Conservation (phyloP, 2,329 filamentous ascomycete genomes). For the Hysterium pulicare region DNA sequence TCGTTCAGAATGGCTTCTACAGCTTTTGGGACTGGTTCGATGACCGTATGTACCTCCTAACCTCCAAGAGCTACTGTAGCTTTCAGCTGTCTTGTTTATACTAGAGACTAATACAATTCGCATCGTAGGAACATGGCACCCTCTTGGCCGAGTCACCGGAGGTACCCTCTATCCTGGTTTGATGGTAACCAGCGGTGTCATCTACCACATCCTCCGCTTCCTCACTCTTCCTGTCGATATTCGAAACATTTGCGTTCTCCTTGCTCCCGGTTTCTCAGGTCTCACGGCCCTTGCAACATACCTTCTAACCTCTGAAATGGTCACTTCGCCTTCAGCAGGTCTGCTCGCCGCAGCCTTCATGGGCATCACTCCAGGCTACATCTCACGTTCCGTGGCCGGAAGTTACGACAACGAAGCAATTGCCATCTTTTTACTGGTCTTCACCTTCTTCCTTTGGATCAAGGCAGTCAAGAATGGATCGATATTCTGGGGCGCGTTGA, state of each 20-base stretch:
- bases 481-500: conserved; percentile 92
- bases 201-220: conserved; percentile 89
- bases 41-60: conserved; percentile 62
- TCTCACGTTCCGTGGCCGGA: conserved; percentile 93
- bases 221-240: conserved; percentile 94
- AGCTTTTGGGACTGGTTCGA: conserved; percentile 99
- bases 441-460: conserved; percentile 99
- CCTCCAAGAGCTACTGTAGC: background rate
- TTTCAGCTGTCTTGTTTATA: background rate
- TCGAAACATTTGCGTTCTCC: conserved; percentile 95
- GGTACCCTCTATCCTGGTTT: conserved; percentile 97
- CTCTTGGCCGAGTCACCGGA: conserved; percentile 94
- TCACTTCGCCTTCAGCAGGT: conserved; percentile 87
- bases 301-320: conserved; percentile 96
- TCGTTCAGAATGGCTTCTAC: conserved; percentile 95
- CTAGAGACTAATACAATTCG: conserved; percentile 5
- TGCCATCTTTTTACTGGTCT: conserved; percentile 96
- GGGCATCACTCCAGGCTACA: conserved; percentile 96
- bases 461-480: conserved; percentile 96
- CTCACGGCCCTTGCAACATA: conserved; percentile 91
- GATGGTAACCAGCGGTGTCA: conserved; percentile 97
- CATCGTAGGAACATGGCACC: conserved; percentile 83
- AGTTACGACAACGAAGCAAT: conserved; percentile 99
- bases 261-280: conserved; percentile 91
- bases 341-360: conserved; percentile 93